A percentile compares a stretch with the other conserved stretches of the same genome.
These are phyloP conservation scores for Zasmidium citrigriseum DNA, from an alignment of 2,329 filamentous ascomycete species.

Conservation along the genomic window DNA sequence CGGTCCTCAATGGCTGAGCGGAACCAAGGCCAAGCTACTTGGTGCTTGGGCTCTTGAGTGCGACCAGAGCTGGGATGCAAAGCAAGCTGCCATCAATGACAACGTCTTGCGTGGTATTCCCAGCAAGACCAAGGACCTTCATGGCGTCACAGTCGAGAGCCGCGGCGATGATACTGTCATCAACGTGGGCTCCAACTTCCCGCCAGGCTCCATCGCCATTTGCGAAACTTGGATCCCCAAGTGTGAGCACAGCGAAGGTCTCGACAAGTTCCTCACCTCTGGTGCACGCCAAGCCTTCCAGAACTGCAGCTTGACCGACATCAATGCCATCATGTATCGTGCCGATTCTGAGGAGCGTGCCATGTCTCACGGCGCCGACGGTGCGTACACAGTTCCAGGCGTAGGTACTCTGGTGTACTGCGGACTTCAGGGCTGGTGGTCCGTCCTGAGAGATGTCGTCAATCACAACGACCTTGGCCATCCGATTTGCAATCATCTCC, in stretches of 20 bases:
- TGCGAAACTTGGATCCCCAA: conserved; percentile 96
- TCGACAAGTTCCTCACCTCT: conserved; percentile 84
- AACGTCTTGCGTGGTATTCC: conserved; percentile 79
- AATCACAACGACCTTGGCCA: conserved; percentile 89
- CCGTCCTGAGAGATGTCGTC: conserved; percentile 80
- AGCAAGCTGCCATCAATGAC: conserved; percentile 66
- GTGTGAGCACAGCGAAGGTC: conserved; percentile 77
- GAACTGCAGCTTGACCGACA: conserved; percentile 72
- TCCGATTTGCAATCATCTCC: conserved; percentile 87
- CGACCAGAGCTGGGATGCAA: conserved; percentile 71
- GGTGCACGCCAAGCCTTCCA: conserved; percentile 78
- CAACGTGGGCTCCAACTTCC: conserved; percentile 77
- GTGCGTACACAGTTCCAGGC: conserved; percentile 84
- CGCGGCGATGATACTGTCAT: conserved; percentile 75
- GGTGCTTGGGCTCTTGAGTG: conserved; percentile 93
- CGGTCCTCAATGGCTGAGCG: conserved; percentile 74
- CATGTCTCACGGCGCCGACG: conserved; percentile 75
- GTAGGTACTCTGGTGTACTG: conserved; percentile 88
- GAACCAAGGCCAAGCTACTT: conserved; percentile 81
- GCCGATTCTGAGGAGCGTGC: conserved; percentile 88
- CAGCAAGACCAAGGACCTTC: conserved; percentile 72
- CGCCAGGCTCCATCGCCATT: conserved; percentile 89
- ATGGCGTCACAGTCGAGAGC: conserved; percentile 72
- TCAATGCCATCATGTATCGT: conserved; percentile 90
- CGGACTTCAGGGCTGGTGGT: conserved; percentile 99